Conservation (phyloP, 352 stramenopile genomes). For the Thraustochytrium sp. region DNA sequence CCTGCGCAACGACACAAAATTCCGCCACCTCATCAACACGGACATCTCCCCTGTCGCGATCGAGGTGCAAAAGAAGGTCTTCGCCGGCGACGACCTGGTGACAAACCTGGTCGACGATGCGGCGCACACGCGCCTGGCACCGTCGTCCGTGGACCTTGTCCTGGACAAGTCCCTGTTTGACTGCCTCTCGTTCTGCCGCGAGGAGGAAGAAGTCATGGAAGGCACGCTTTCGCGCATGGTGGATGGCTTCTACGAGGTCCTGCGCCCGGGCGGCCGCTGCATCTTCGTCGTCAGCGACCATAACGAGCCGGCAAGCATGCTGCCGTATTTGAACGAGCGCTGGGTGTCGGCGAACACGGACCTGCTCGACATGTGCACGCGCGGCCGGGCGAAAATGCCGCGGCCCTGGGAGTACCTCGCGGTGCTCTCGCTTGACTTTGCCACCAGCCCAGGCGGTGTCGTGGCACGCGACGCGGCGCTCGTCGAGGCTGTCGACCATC, state of each 20-base stretch:
- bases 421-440: neutral
- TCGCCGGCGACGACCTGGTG: neutral
- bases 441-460: neutral
- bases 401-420: neutral
- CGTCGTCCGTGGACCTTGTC: neutral
- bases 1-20: neutral
- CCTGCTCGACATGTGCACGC: neutral
- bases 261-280: neutral
- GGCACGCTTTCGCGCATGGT: neutral
- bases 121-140: neutral
- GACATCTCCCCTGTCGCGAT: neutral
- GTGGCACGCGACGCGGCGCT: neutral
- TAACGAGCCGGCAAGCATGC: neutral
- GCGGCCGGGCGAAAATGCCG: neutral
- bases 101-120: neutral
- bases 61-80: neutral
- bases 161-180: constrained; percentile 31
- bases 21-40: neutral
- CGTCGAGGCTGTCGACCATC: neutral
- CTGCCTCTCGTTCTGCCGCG: constrained; percentile 15
- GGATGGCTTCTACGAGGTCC: neutral
- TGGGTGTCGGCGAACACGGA: neutral
- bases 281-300: neutral
- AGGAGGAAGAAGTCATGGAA: neutral
- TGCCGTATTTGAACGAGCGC: neutral